Conservation (phyloP, 805 yeast genomes). For the Pichia ethanolica region DNA sequence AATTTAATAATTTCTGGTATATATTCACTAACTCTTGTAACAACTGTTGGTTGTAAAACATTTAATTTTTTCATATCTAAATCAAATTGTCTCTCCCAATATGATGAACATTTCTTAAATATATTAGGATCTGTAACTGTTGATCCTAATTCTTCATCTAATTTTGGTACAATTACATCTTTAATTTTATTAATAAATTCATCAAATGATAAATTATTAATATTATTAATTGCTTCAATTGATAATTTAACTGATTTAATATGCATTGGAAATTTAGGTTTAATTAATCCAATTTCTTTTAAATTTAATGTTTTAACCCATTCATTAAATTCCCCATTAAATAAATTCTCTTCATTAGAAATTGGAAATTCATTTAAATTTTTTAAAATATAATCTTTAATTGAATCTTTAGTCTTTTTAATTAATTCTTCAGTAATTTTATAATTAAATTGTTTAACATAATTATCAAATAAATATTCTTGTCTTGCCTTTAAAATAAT, state of each 20-base stretch:
- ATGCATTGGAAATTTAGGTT: constrained; percentile 89
- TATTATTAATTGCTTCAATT: constrained; percentile 15
- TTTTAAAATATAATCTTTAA: constrained; percentile 41
- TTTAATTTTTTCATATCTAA: constrained; percentile 80
- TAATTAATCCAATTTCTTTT: constrained; percentile 40
- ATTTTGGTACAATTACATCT: constrained; percentile 64
- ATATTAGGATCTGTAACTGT: constrained; percentile 78
- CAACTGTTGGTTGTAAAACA: constrained; percentile 75
- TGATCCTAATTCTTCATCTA: constrained; percentile 69
- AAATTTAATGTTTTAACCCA: constrained; percentile 51
- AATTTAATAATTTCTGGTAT: constrained; percentile 85
- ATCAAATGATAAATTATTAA: constrained; percentile 18
- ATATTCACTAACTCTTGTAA: constrained; percentile 93
- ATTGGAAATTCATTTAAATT: constrained; percentile 50
- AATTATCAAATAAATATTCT: constrained; percentile 65
- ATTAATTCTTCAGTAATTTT: constrained; percentile 31
- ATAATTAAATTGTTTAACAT: constrained; percentile 27
- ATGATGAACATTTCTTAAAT: constrained; percentile 75
- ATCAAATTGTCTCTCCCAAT: constrained; percentile 82
- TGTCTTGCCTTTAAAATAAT: constrained; percentile 94
- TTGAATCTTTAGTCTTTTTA: constrained; percentile 34
- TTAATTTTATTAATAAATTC: constrained; percentile 48
- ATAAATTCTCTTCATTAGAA: constrained; percentile 15
- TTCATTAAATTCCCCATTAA: constrained; percentile 31
- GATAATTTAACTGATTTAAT: constrained; percentile 55